Base-by-base conservation (phyloP, 768 basidiomycete genomes). In the Boletus reticulatus region DNA sequence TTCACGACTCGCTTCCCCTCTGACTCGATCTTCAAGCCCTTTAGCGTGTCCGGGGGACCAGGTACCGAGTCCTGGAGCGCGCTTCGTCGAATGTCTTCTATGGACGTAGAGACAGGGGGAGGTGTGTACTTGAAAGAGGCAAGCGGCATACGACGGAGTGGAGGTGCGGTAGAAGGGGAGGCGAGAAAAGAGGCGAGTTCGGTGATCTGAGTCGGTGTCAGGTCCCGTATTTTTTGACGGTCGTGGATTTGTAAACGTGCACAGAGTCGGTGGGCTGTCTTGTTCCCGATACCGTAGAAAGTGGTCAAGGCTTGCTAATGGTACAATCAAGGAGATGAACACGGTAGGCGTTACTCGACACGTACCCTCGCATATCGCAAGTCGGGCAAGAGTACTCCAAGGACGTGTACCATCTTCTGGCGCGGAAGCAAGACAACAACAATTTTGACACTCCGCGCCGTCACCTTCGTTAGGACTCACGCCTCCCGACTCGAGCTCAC, bases 171-270 rank as follows among this genome's bases (percentile, higher is more conserved):
- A 22, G 82, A 75, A 2, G 97, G 95, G 0, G 94, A 91, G 6
- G 95, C 94, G 11, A 99, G 85, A 73, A 93, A 96, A 7, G 96
- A 91, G 13, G 94, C 88, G n/a, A 99, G 81, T 16, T 88, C 82
- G 14, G 94, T 97, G 48, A 95, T 77, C 80, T 99, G 97, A 36
- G 83, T 78, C 31, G 94, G 87, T 27, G 92, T 85, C 32, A 99
- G 79, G 69, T 92, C 83, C 47, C 81, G 82, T 61, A 99, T 84
- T 71, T 82, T 85, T 74, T 88, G 84, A 59, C 79, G 80, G 77
- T 92, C 85, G 73, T 98, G 94, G 50, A 99, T 92, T 67, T 91
- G 89, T 43, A 97, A 84, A 57, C 97, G 87, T 11, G 95, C 92
- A 67, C 96, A 94, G 32, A 99, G 79, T 29, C 88, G 86, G 53